Conservation (phyloP, 1,139 yeast genomes). For the Taphrina populina region DNA sequence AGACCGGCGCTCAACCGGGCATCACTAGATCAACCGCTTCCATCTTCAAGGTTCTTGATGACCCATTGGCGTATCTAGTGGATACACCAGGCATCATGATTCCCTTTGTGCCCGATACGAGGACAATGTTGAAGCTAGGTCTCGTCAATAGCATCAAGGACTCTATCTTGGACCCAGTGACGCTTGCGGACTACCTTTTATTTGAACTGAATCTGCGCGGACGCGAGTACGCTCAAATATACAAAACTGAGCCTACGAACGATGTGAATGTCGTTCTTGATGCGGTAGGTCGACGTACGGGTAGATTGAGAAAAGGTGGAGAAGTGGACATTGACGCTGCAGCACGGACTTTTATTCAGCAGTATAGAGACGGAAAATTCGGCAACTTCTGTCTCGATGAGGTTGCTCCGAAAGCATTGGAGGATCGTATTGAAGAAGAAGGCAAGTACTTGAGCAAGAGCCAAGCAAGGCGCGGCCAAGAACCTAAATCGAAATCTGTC, state of each 20-base stretch:
- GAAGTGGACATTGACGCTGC: constrained; percentile 48
- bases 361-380: constrained; percentile 63
- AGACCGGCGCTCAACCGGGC: constrained; percentile 87
- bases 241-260: constrained; percentile 66
- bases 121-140: constrained; percentile 73
- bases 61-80: constrained; percentile 69
- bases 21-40: constrained; percentile 81
- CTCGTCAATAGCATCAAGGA: constrained; percentile 76
- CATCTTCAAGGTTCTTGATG: constrained; percentile 57
- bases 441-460: constrained; percentile 28
- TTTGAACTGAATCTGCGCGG: constrained; percentile 59
- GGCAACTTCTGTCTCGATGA: constrained; percentile 48
- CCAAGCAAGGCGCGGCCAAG: constrained; percentile 15
- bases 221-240: constrained; percentile 47
- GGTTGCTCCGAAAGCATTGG: constrained; percentile 10
- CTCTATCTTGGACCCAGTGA: constrained; percentile 71
- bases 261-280: constrained; percentile 61
- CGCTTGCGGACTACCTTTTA: constrained; percentile 81
- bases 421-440: constrained; percentile 30
- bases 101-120: constrained; percentile 64
- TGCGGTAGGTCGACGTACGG: constrained; percentile 52
- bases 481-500: constrained; percentile 3
- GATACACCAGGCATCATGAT: constrained; percentile 75
- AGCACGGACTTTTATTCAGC: constrained; percentile 66
- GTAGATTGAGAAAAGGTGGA: constrained; percentile 40